Percentiles rank a stretch among this genome's conserved stretches.
phyloP scores from a whole-genome alignment of 2,329 filamentous ascomycete species.

The Aschersonia sp. region DNA sequence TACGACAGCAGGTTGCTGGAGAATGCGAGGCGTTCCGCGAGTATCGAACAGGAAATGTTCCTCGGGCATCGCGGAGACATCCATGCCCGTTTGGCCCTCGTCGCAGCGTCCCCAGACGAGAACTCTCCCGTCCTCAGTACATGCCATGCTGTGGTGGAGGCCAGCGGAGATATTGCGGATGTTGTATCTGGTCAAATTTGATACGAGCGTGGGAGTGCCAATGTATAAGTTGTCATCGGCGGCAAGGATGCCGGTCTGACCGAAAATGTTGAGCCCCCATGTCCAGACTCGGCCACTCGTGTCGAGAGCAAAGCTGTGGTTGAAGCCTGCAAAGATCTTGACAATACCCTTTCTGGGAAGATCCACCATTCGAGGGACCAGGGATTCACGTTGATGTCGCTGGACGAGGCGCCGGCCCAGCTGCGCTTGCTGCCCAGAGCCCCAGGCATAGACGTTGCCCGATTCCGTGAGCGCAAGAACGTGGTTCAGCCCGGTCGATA shows the following conservation, averaged over 20 bases:
- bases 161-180: constrained; percentile 41
- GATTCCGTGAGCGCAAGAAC: constrained; percentile 45
- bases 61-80: neutral
- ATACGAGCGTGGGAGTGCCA: constrained; percentile 22
- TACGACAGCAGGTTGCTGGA: constrained; percentile 12
- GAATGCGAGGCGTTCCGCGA: constrained; percentile 3
- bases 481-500: constrained; percentile 52
- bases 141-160: constrained; percentile 22
- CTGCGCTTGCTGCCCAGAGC: constrained; percentile 27
- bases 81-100: constrained; percentile 15
- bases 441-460: constrained; percentile 18
- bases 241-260: constrained; percentile 45
- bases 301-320: constrained; percentile 57
- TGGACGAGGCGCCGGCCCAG: constrained; percentile 33
- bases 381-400: constrained; percentile 30
- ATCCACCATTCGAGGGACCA: constrained; percentile 24
- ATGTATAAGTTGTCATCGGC: constrained; percentile 34
- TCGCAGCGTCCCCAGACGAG: constrained; percentile 31
- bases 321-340: constrained; percentile 39
- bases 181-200: constrained; percentile 35
- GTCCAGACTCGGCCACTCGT: constrained; percentile 48
- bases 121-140: constrained; percentile 25
- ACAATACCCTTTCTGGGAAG: constrained; percentile 18
- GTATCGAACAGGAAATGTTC: constrained; percentile 4
- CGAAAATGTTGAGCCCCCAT: constrained; percentile 61